Evolutionary conservation across 306 rosid genomes (phyloP).

Genomic region (Abrus pulchellus): DNA sequence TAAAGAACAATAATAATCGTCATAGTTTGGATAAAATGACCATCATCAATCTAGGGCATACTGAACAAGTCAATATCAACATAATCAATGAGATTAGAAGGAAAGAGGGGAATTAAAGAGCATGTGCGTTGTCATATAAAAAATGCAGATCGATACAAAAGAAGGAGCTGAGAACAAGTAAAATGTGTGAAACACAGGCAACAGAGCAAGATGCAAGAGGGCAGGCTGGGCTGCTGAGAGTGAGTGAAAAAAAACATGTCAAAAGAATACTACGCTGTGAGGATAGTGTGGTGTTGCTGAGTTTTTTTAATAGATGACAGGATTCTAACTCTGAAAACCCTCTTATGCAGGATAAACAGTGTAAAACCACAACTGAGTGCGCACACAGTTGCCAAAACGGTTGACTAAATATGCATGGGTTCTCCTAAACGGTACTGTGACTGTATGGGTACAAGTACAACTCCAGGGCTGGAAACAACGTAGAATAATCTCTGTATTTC

Average conservation of each 20-base stretch:
- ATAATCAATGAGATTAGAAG: background rate
- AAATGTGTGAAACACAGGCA: background rate
- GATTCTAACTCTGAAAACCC: background rate
- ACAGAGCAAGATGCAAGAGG: background rate
- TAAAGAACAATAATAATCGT: background rate
- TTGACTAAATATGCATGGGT: too few species aligned
- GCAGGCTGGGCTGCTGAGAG: background rate
- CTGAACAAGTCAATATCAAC: background rate
- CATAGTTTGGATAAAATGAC: background rate
- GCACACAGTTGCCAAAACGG: too few species aligned
- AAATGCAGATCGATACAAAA: background rate
- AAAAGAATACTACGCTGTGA: background rate
- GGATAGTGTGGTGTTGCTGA: background rate
- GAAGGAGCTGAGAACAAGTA: background rate
- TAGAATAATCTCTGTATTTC: background rate
- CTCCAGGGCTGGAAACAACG: background rate
- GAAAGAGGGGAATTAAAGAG: background rate
- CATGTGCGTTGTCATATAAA: background rate
- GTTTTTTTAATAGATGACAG: background rate
- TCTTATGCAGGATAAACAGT: background rate
- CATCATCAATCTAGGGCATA: background rate
- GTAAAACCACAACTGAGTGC: too few species aligned
- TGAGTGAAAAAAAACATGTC: background rate
- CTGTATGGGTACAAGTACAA: too few species aligned
- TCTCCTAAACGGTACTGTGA: too few species aligned